Percentiles rank a stretch among this genome's conserved stretches.
These are phyloP conservation scores for Henckelia pumila DNA, from an alignment of 257 asterid genomes.

Conservation along the genomic window DNA sequence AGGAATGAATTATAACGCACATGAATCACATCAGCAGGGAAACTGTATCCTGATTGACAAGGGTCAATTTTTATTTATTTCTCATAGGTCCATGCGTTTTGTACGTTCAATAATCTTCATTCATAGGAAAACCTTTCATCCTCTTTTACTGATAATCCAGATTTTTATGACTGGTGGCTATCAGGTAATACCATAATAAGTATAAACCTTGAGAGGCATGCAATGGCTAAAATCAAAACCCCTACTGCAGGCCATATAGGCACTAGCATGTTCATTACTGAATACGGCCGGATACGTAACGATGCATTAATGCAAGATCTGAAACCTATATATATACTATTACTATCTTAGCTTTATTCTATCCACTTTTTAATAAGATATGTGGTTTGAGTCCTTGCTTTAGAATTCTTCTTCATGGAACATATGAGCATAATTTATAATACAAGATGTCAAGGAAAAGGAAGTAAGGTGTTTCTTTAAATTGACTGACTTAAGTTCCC, in stretches of 20 bases:
- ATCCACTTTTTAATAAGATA: not conserved
- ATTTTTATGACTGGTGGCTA: not conserved
- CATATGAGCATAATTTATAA: not conserved
- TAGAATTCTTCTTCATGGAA: conserved; percentile 12
- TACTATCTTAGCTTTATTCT: not conserved
- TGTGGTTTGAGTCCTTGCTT: conserved; percentile 4
- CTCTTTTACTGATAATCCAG: not conserved
- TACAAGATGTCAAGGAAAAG: not conserved
- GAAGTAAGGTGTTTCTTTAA: not conserved
- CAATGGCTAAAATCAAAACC: not conserved
- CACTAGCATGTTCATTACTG: no score
- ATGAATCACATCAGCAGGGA: conserved; percentile 8
- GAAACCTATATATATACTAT: not conserved
- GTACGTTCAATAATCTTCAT: not conserved
- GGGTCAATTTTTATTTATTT: not conserved
- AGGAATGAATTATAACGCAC: conserved; percentile 17
- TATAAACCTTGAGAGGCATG: not conserved
- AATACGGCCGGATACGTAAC: no score
- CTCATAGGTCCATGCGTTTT: not conserved
- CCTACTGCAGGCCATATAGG: not conserved
- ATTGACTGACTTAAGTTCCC: conserved; percentile 1
- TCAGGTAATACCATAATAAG: no score
- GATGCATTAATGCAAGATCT: not conserved
- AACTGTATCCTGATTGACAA: not conserved
- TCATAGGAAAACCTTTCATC: not conserved